A percentile compares a stretch with the other conserved stretches of the same genome.
Conservation (phyloP, 2,329 filamentous ascomycete genomes). For the Exophiala xenobiotica region DNA sequence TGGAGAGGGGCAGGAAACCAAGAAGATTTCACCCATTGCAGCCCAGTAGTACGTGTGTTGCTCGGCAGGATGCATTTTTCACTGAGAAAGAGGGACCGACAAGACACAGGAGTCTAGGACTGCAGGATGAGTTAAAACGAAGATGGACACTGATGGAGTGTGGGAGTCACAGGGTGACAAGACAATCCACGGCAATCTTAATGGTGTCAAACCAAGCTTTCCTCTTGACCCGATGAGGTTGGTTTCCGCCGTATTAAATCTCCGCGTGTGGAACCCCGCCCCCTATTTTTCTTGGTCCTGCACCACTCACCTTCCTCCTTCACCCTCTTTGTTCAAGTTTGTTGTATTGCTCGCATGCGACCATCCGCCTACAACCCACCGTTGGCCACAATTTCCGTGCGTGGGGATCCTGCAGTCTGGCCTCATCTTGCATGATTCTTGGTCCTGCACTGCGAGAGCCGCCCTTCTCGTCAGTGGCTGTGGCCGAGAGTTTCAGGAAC, state of each 20-base stretch:
- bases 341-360: constrained; percentile 11
- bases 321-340: not conserved
- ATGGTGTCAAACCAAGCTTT: constrained; percentile 29
- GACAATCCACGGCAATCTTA: no score
- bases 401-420: no score
- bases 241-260: constrained; percentile 15
- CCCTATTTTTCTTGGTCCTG: constrained; percentile 1
- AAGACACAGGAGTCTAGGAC: not conserved
- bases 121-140: not conserved
- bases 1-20: not conserved
- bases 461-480: not conserved
- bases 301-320: constrained; percentile 11
- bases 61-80: no score
- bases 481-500: constrained; percentile 17
- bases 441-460: constrained; percentile 3
- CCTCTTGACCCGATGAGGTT: constrained; percentile 1
- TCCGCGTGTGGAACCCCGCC: constrained; percentile 17
- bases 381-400: not conserved
- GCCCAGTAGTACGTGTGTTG: no score
- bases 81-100: no score
- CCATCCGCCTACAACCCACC: constrained; percentile 1
- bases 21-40: no score
- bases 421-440: constrained; percentile 24
- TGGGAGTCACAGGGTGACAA: not conserved
- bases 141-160: constrained; percentile 5